Evolutionary conservation across 83 land plant genomes (phyloP), one percentile per base, ranked within the genome.

Genomic region (Picea engelmannii): DNA sequence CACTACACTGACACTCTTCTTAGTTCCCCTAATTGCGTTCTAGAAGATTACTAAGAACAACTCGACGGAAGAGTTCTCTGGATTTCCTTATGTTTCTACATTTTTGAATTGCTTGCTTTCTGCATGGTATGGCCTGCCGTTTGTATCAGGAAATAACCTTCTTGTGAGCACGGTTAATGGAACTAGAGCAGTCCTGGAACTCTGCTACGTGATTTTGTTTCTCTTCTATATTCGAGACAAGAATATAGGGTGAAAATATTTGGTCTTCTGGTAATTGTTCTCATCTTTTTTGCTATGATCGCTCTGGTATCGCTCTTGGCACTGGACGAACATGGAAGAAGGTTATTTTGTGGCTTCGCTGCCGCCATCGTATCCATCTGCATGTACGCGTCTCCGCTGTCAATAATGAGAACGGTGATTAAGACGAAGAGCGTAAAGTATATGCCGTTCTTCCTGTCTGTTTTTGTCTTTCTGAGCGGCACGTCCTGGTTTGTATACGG

Each of bases 361-460:
- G 31, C 31, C 31, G 31, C 31, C 31, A 27, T 27, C 31, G 0
- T 27, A 0, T 27, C 31, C 31, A 27, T 27, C 31, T 27, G 31
- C 31, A 27, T 27, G 31, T 27, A 27, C 31, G 31, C 1, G 31
- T 27, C 31, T 27, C 31, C 31, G 0, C 31, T 27, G 31, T 27
- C 31, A 0, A 27, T 27, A 27, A 27, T 27, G 31, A 1, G 0
- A 27, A 27, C 31, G 80, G 94, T 92, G 86, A 87, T 92, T 1
- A 85, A 85, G 62, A 92, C 91, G 6, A 92, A 89, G 81, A 92
- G 94, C 62, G 91, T 92, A 66, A 84, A 89, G 84, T 92, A 62
- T 82, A 92, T 92, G 94, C 94, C 94, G 0, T 92, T 92, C 42
- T 89, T 89, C 80, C 82, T 89, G 76, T 92, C 94, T 4, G 81